These are phyloP conservation scores for Pichia cephalocereana DNA, from an alignment of 805 yeast species.

Conservation along the genomic window DNA sequence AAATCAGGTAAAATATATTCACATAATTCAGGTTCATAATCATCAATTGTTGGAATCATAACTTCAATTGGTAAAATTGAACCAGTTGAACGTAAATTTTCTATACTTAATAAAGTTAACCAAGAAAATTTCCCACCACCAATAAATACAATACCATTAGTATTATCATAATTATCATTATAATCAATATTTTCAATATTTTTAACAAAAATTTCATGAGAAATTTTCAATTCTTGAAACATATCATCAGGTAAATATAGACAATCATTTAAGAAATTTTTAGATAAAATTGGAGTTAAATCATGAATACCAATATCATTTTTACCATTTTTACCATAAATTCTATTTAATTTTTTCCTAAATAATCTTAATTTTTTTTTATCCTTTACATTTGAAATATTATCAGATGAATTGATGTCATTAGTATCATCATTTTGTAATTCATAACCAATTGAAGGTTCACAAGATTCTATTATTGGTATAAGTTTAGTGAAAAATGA, in stretches of 20 bases:
- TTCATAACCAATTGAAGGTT: slow-evolving; percentile 19
- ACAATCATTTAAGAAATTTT: slow-evolving; percentile 41
- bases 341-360: slow-evolving; percentile 7
- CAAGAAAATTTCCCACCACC: slow-evolving; percentile 72
- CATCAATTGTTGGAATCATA: slow-evolving; percentile 30
- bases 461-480: slow-evolving; percentile 1
- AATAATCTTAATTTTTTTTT: neutral
- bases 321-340: slow-evolving; percentile 22
- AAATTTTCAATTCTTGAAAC: slow-evolving; percentile 32
- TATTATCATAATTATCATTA: slow-evolving; percentile 25
- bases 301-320: slow-evolving; percentile 26
- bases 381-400: neutral
- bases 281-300: slow-evolving; percentile 35
- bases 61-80: slow-evolving; percentile 39
- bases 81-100: slow-evolving; percentile 37
- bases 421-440: slow-evolving; percentile 4
- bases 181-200: slow-evolving; percentile 24
- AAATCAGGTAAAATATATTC: slow-evolving; percentile 32
- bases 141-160: slow-evolving; percentile 58
- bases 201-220: slow-evolving; percentile 39
- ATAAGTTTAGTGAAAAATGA: neutral
- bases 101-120: slow-evolving; percentile 47
- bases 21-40: slow-evolving; percentile 31
- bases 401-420: no score
- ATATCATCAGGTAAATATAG: slow-evolving; percentile 38